These are phyloP conservation scores for Taiwanofungus camphoratus DNA, from an alignment of 1,284 basidiomycete species.

Conservation along the genomic window DNA sequence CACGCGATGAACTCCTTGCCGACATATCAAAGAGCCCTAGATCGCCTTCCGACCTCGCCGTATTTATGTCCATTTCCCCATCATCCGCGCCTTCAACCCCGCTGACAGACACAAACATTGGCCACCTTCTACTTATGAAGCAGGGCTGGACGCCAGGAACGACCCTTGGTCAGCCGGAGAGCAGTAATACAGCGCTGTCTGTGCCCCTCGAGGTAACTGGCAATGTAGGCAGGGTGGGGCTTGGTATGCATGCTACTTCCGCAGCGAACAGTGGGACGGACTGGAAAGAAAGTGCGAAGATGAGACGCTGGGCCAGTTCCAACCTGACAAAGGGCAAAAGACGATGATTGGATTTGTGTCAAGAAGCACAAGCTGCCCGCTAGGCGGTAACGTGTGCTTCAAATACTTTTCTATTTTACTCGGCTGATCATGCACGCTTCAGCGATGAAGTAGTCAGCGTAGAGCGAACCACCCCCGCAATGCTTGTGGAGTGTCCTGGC, in stretches of 20 bases:
- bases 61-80: conserved; percentile 13
- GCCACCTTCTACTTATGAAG: conserved; percentile 58
- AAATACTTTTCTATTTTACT: too few relatives aligned
- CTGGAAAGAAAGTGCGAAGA: conserved; percentile 27
- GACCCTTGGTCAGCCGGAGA: conserved; percentile 39
- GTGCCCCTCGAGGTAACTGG: conserved; percentile 48
- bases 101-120: conserved; percentile 54
- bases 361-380: too few relatives aligned
- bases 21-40: neutral
- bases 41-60: neutral
- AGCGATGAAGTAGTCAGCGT: too few relatives aligned
- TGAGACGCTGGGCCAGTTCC: conserved; percentile 25
- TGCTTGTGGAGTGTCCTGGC: too few relatives aligned
- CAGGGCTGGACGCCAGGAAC: conserved; percentile 73
- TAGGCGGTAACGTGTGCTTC: too few relatives aligned
- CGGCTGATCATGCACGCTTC: too few relatives aligned
- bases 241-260: conserved; percentile 35
- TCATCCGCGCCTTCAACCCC: conserved; percentile 38
- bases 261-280: conserved; percentile 4
- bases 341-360: too few relatives aligned
- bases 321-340: too few relatives aligned
- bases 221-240: conserved; percentile 42
- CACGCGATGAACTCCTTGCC: conserved; percentile 39
- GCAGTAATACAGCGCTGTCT: conserved; percentile 35
- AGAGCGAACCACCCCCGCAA: too few relatives aligned